These are phyloP conservation scores for Lactarius pseudohatsudake DNA, from an alignment of 768 basidiomycete species.

Conservation along the genomic window DNA sequence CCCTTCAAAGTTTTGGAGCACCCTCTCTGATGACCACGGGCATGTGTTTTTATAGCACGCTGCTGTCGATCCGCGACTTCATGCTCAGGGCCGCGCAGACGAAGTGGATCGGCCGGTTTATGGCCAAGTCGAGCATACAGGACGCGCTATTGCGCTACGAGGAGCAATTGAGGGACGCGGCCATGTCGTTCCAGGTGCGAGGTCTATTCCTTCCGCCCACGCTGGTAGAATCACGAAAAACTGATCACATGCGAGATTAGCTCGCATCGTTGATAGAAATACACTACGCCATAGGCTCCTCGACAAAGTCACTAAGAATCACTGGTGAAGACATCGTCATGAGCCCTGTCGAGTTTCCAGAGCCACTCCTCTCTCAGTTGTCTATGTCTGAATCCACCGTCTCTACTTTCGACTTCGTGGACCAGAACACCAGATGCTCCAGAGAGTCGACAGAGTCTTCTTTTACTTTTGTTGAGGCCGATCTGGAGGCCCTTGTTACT, in stretches of 20 bases:
- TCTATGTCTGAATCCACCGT: not conserved
- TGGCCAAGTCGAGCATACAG: constrained; percentile 27
- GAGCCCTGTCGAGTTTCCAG: constrained; percentile 12
- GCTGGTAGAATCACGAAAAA: not conserved
- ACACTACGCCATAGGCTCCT: constrained; percentile 28
- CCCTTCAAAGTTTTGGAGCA: not conserved
- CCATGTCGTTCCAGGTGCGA: constrained; percentile 29
- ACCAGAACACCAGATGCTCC: not conserved
- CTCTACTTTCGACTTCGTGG: constrained; percentile 6
- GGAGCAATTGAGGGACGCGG: constrained; percentile 26
- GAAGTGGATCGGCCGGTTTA: constrained; percentile 29
- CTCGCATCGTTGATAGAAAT: constrained; percentile 31
- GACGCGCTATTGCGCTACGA: constrained; percentile 20
- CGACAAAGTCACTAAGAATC: not conserved
- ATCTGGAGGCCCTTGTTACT: not conserved
- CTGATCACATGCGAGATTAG: constrained; percentile 4
- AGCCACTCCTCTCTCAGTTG: not conserved
- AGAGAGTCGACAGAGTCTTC: constrained; percentile 6
- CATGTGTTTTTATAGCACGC: constrained; percentile 14
- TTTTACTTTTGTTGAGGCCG: constrained; percentile 17
- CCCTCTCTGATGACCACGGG: not conserved
- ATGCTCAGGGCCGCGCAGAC: constrained; percentile 26
- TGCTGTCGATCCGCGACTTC: constrained; percentile 29
- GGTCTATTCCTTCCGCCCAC: not conserved
- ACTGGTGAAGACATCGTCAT: constrained; percentile 11